These are phyloP conservation scores for Prunus mira DNA, from an alignment of 306 rosid species.

Conservation along the genomic window DNA sequence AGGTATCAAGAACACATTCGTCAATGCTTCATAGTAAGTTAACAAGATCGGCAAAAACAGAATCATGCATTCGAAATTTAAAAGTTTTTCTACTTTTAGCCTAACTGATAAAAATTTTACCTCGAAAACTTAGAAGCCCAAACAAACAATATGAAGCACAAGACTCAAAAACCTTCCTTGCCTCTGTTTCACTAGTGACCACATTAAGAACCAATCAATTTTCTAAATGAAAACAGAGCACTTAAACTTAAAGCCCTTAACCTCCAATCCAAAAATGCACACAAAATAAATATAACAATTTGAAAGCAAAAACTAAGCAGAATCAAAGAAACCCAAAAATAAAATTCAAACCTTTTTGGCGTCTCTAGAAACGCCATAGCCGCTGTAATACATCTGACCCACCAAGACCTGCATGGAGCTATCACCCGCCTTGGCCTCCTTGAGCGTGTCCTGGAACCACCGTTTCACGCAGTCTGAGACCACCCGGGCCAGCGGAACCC, in stretches of 20 bases:
- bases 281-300: not conserved
- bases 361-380: slow-evolving; percentile 70
- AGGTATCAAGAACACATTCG: not conserved
- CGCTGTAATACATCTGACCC: slow-evolving; percentile 59
- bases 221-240: not conserved
- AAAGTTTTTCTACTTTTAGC: not conserved
- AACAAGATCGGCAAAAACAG: not conserved
- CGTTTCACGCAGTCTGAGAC: slow-evolving; percentile 73
- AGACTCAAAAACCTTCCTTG: not conserved
- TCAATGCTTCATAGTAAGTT: not conserved
- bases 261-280: not conserved
- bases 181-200: not conserved
- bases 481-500: slow-evolving; percentile 57
- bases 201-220: not conserved
- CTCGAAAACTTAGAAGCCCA: not conserved
- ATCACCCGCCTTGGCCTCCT: slow-evolving; percentile 76
- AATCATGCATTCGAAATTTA: not conserved
- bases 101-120: no score
- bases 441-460: slow-evolving; percentile 82
- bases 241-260: not conserved
- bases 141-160: not conserved
- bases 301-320: not conserved
- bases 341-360: slow-evolving; percentile 40
- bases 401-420: slow-evolving; percentile 17
- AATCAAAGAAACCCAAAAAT: not conserved